Evolutionary conservation across 208 protist species (phyloP).

Genomic region (Spironucleus salmonicida): DNA sequence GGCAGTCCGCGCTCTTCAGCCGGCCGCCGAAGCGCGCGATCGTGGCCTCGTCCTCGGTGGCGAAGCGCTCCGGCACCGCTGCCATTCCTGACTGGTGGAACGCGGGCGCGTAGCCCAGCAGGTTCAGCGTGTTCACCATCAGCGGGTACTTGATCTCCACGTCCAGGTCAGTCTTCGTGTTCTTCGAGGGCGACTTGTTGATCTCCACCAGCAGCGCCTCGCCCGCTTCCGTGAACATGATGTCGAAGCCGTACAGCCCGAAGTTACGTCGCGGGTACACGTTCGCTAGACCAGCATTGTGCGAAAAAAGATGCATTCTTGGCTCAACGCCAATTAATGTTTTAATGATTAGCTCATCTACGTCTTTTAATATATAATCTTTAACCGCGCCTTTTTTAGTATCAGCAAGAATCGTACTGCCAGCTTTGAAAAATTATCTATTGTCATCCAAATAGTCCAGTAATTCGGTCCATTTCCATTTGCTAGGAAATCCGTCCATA

Average conservation of each 20-base stretch:
- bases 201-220: slow-evolving; percentile 28
- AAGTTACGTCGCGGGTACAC: neutral
- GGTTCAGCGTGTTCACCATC: neutral
- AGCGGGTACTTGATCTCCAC: slow-evolving; percentile 6
- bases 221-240: slow-evolving; percentile 28
- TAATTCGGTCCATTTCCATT: slow-evolving; percentile 23
- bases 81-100: too few relatives aligned
- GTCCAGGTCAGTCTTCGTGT: neutral
- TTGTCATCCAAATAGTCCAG: neutral
- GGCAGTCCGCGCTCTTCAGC: too few relatives aligned
- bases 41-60: too few relatives aligned
- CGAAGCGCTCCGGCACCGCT: too few relatives aligned
- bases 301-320: neutral
- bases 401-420: too few relatives aligned
- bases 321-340: slow-evolving; percentile 10
- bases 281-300: neutral
- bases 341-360: neutral
- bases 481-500: neutral
- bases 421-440: neutral
- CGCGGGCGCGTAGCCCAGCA: too few relatives aligned
- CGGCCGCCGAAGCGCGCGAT: too few relatives aligned
- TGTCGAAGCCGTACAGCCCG: slow-evolving; percentile 28
- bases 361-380: neutral
- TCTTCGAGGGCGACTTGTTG: slow-evolving; percentile 28
- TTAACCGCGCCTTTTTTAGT: neutral